Base-by-base conservation (phyloP, 2,329 filamentous ascomycete genomes). In the Fusarium coffeatum region DNA sequence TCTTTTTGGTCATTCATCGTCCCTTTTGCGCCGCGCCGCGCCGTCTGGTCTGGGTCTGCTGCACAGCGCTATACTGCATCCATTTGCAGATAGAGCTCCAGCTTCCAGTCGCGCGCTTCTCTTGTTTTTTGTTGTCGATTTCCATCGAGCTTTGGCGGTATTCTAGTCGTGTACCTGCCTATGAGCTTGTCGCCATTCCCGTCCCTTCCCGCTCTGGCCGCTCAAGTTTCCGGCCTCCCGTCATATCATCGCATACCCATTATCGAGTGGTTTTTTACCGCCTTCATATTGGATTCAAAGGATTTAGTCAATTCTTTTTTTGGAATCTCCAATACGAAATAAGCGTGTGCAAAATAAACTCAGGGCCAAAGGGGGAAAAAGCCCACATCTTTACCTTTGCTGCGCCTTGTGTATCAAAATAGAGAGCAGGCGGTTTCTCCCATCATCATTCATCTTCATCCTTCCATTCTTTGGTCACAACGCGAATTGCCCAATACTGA, bases 121-220 rank as follows among this genome's bases (percentile, higher is more conserved):
- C 45, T 28, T 53, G 49, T 42, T 55, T 43, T 53, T 46, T 58
- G 57, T 57, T 60, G 55, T 55, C 51, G 34, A 53, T 40, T 54
- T 37, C 45, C 55, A 30, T 47, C 41, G 42, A 48, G 45, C 34
- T 53, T 50, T 70, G 56, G 69, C 41, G 56, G 58, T 58, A 55
- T 62, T 69, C 55, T 34, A 62, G 55, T 66, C 27, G 57, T 69
- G 55, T 60, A 68, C 63, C 62, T 54, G 62, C 63, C 69, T 65
- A 59, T 71, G 55, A 62, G 66, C 66, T 72, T 69, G 53, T 63
- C 46, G 55, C 66, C 63, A 53, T 69, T 75, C 65, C 73, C 73
- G 73, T 70, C 65, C 64, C 64, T 72, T 75, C 71, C 73, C 73
- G 73, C 54, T 46, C 54, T 74, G 61, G 68, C 64, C 64, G 67